Evolutionary conservation across 148 eudicot genomes (phyloP).

Genomic region (Agrostemma githago): DNA sequence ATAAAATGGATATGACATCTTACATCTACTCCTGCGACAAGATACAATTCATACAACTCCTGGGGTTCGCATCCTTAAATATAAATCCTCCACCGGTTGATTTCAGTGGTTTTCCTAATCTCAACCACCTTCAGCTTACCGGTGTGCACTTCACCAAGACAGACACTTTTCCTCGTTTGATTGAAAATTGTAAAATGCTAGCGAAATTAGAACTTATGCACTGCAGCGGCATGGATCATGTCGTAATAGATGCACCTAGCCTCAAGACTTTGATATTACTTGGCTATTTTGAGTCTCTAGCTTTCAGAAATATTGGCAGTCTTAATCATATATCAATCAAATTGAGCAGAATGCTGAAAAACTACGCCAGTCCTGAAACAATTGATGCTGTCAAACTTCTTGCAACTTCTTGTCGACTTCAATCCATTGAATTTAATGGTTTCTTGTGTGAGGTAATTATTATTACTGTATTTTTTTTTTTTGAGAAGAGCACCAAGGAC

Average conservation of each 20-base stretch:
- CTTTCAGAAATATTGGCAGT: background rate
- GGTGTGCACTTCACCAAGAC: background rate
- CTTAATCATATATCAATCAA: background rate
- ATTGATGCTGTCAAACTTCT: background rate
- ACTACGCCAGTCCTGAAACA: background rate
- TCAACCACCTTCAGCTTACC: background rate
- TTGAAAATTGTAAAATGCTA: background rate
- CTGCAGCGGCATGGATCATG: background rate
- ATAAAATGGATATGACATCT: background rate
- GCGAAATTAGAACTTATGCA: background rate
- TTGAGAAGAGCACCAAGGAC: background rate
- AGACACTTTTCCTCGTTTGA: background rate
- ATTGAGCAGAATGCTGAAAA: background rate
- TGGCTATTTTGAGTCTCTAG: background rate
- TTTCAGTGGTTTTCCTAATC: conserved; percentile 10
- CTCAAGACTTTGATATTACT: background rate
- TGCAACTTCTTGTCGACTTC: conserved; percentile 1
- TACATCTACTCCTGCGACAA: background rate
- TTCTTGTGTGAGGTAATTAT: background rate
- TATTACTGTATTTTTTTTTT: too few relatives aligned
- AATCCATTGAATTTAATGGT: background rate
- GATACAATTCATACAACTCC: background rate
- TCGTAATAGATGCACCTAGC: background rate
- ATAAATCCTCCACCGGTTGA: background rate
- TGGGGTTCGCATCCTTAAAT: rapidly evolving